These are phyloP conservation scores for Aureobasidium pullulans DNA, from an alignment of 2,329 filamentous ascomycete genomes.

Conservation along the genomic window DNA sequence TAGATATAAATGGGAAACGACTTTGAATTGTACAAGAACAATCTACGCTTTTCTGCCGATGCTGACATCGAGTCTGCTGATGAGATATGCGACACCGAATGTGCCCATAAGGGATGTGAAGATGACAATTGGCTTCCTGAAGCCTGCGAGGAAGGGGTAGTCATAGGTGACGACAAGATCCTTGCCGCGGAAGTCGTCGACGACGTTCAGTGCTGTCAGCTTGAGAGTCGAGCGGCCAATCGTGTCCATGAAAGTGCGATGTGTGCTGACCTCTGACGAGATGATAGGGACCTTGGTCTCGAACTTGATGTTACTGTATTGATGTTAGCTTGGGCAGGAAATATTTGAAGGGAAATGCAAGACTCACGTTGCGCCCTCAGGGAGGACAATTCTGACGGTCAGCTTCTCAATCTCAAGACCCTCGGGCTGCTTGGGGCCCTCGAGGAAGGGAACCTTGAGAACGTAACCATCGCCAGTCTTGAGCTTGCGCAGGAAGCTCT, in stretches of 20 bases:
- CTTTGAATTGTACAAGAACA: slow-evolving; percentile 5
- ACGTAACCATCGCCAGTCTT: slow-evolving; percentile 65
- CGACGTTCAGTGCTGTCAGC: slow-evolving; percentile 75
- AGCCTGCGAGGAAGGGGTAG: slow-evolving; percentile 62
- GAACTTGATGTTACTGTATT: slow-evolving; percentile 67
- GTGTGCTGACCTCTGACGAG: slow-evolving; percentile 52
- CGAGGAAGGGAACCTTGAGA: slow-evolving; percentile 84
- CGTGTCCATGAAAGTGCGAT: slow-evolving; percentile 91
- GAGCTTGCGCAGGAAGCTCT: slow-evolving; percentile 61
- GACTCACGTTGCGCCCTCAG: slow-evolving; percentile 79
- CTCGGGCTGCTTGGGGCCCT: slow-evolving; percentile 80
- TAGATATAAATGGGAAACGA: slow-evolving; percentile 1
- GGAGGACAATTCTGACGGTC: slow-evolving; percentile 73
- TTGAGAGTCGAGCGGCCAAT: slow-evolving; percentile 75
- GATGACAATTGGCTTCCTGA: slow-evolving; percentile 82
- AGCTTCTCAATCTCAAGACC: slow-evolving; percentile 80
- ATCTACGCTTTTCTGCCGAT: slow-evolving; percentile 46
- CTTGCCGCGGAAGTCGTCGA: slow-evolving; percentile 81
- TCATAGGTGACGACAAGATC: slow-evolving; percentile 82
- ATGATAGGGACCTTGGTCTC: slow-evolving; percentile 66
- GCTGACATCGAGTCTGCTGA: slow-evolving; percentile 74
- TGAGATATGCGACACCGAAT: slow-evolving; percentile 65
- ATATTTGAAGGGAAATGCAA: slow-evolving; percentile 1
- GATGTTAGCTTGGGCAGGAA: slow-evolving; percentile 20
- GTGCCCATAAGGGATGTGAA: slow-evolving; percentile 65